Conservation (phyloP, 495 filamentous ascomycete species). For the Penicillium soppii region DNA sequence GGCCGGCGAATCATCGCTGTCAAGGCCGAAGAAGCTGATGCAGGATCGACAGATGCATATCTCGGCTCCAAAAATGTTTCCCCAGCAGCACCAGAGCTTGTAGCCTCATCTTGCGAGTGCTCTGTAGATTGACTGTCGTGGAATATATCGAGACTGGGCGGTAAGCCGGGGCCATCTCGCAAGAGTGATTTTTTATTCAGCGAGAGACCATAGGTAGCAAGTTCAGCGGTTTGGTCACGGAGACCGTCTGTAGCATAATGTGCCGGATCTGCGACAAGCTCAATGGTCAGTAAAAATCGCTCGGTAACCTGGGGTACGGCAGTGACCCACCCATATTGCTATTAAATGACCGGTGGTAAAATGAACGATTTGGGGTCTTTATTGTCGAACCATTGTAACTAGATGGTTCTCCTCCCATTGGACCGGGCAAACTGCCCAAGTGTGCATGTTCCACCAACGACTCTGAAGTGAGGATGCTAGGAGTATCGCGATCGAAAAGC, state of each 20-base stretch:
- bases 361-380: constrained; percentile 73
- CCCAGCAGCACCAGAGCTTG: constrained; percentile 12
- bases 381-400: constrained; percentile 44
- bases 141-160: constrained; percentile 39
- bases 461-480: constrained; percentile 18
- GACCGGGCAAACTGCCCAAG: constrained; percentile 30
- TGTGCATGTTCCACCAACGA: constrained; percentile 35
- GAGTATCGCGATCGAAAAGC: constrained; percentile 21
- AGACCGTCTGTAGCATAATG: constrained; percentile 74
- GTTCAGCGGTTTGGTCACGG: constrained; percentile 85
- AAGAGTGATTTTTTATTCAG: constrained; percentile 32
- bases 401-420: constrained; percentile 36
- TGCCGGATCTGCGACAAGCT: constrained; percentile 56
- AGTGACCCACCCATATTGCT: constrained; percentile 56
- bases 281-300: constrained; percentile 29
- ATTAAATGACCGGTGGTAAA: constrained; percentile 72
- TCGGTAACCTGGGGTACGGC: not conserved
- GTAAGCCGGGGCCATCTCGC: constrained; percentile 32
- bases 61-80: constrained; percentile 13
- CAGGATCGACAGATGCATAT: constrained; percentile 6
- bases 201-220: constrained; percentile 83
- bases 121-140: constrained; percentile 13
- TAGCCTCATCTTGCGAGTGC: constrained; percentile 15
- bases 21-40: constrained; percentile 51
- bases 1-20: constrained; percentile 63